Evolutionary conservation across 495 filamentous ascomycete species (phyloP).

Genomic region (Podospora didyma): DNA sequence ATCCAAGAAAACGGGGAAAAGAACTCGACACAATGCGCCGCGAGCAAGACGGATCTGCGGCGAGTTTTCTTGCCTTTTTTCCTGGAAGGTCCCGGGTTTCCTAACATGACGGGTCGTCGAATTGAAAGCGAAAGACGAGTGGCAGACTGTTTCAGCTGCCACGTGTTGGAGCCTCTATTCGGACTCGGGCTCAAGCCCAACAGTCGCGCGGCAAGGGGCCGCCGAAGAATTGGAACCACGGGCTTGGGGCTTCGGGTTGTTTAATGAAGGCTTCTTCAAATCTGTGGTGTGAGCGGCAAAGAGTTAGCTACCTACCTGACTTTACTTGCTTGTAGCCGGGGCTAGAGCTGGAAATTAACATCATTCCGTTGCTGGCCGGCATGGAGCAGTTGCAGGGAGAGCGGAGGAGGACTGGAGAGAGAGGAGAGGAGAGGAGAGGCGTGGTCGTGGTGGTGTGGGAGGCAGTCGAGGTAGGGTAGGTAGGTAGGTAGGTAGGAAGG

Average conservation of each 20-base stretch:
- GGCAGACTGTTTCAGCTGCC: neutral
- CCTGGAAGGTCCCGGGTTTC: no score
- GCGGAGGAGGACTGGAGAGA: neutral
- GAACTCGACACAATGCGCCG: no score
- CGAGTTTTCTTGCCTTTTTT: no score
- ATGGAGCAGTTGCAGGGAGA: neutral
- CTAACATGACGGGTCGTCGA: neutral
- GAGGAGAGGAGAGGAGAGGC: neutral
- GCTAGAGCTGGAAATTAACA: neutral
- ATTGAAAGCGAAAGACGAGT: neutral
- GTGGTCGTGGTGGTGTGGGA: neutral
- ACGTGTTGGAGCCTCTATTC: neutral
- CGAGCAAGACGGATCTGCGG: no score
- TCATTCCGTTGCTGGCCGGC: neutral
- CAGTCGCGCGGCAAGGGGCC: neutral
- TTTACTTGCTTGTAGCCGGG: neutral
- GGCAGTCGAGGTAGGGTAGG: neutral
- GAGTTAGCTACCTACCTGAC: no score
- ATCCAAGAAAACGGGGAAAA: no score
- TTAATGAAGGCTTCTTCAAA: neutral
- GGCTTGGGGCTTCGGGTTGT: neutral
- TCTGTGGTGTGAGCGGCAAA: neutral
- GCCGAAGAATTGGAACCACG: neutral
- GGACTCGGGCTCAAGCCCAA: neutral
- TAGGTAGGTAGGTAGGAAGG: constrained; percentile 4